A percentile compares a stretch with the other conserved stretches of the same genome.
phyloP scores from a whole-genome alignment of 2,329 filamentous ascomycete genomes.

The Metarhizium anisopliae region DNA sequence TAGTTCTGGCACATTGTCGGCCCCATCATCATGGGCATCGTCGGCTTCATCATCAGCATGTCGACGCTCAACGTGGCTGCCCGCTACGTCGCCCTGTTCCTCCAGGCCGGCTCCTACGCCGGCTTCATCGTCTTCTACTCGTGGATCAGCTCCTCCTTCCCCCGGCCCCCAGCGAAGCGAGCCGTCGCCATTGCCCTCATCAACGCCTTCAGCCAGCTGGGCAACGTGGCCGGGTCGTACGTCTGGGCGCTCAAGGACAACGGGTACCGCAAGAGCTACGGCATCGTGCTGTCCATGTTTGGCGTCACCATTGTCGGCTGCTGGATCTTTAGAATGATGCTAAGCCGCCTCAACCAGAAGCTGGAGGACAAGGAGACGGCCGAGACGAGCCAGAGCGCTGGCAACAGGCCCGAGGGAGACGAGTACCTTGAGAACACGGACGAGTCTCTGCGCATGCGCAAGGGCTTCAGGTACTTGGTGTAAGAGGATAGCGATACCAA shows the following conservation, averaged over 20 bases:
- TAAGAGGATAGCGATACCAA: neutral
- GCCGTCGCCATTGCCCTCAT: slow-evolving; percentile 52
- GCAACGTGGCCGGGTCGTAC: slow-evolving; percentile 52
- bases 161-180: slow-evolving; percentile 50
- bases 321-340: slow-evolving; percentile 36
- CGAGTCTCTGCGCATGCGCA: slow-evolving; percentile 4
- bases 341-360: slow-evolving; percentile 37
- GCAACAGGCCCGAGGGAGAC: neutral
- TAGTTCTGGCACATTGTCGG: slow-evolving; percentile 50
- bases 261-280: slow-evolving; percentile 55
- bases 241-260: slow-evolving; percentile 52
- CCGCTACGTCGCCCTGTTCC: slow-evolving; percentile 51
- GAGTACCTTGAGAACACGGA: neutral
- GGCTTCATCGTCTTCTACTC: slow-evolving; percentile 51
- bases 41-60: slow-evolving; percentile 53
- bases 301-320: slow-evolving; percentile 47
- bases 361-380: slow-evolving; percentile 31
- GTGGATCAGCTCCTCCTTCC: slow-evolving; percentile 49
- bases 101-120: slow-evolving; percentile 48
- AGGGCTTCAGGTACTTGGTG: slow-evolving; percentile 7
- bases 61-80: slow-evolving; percentile 45
- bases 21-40: slow-evolving; percentile 42
- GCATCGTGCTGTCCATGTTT: slow-evolving; percentile 57
- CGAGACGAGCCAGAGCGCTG: neutral
- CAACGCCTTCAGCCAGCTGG: slow-evolving; percentile 49